Evolutionary conservation across 257 asterid species (phyloP).

Genomic region (Eustoma russellianum): DNA sequence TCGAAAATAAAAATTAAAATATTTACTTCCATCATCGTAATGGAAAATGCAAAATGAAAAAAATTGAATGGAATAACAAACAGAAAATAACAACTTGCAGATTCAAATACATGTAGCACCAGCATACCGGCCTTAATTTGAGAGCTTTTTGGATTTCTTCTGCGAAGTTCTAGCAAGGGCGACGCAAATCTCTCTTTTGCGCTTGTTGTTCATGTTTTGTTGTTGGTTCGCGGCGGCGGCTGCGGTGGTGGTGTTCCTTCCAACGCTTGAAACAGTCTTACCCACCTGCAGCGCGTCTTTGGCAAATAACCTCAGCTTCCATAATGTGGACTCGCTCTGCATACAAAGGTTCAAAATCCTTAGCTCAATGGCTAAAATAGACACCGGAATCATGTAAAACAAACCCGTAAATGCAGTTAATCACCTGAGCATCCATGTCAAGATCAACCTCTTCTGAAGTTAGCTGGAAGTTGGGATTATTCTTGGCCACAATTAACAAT

Average conservation of each 20-base stretch:
- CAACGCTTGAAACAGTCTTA: conserved; percentile 30
- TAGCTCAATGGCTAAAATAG: neutral
- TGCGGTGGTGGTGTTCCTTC: conserved; percentile 13
- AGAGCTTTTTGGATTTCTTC: conserved; percentile 41
- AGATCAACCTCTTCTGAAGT: conserved; percentile 56
- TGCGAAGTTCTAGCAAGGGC: conserved; percentile 38
- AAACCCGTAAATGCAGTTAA: neutral
- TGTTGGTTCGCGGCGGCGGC: conserved; percentile 22
- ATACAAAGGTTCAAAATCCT: conserved; percentile 4
- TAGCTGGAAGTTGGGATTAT: conserved; percentile 48
- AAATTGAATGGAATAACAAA: too few species aligned
- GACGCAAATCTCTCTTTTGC: conserved; percentile 42
- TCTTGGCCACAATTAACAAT: conserved; percentile 52
- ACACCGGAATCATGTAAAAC: neutral
- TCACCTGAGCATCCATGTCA: conserved; percentile 78
- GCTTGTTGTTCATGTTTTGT: conserved; percentile 34
- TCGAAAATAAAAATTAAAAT: too few species aligned
- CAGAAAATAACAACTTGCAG: too few species aligned
- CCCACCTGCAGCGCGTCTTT: conserved; percentile 48
- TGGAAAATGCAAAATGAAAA: too few species aligned
- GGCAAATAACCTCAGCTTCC: conserved; percentile 72
- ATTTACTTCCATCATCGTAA: too few species aligned
- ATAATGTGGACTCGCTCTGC: conserved; percentile 78
- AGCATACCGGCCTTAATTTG: neutral
- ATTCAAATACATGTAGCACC: too few species aligned